Conservation (phyloP, 2,329 filamentous ascomycete genomes). For the Hyphodiscus sp. region DNA sequence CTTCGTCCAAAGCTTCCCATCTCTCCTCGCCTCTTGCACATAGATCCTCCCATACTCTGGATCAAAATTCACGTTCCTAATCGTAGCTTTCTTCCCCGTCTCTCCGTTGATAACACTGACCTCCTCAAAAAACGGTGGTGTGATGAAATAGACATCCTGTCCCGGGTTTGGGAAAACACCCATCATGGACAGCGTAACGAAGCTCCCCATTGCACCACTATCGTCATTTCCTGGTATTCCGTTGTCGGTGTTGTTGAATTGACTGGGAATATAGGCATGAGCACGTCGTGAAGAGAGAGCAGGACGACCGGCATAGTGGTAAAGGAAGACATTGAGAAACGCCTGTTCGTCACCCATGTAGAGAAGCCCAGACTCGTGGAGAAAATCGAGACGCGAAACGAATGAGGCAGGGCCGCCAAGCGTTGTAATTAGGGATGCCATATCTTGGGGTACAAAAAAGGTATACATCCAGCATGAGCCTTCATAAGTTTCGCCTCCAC, state of each 20-base stretch:
- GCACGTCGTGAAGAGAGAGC: conserved; percentile 41
- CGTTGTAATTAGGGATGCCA: conserved; percentile 42
- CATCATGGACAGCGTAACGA: conserved; percentile 15
- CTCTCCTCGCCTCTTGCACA: conserved; percentile 55
- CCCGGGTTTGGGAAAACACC: conserved; percentile 58
- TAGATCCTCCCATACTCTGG: conserved; percentile 48
- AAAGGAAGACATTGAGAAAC: conserved; percentile 59
- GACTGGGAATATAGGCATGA: conserved; percentile 57
- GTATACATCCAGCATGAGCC: conserved; percentile 2
- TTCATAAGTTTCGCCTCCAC: conserved; percentile 3
- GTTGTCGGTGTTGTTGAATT: conserved; percentile 50
- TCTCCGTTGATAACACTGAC: conserved; percentile 49
- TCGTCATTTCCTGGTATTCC: conserved; percentile 66
- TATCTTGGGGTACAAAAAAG: conserved; percentile 37
- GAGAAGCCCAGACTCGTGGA: conserved; percentile 46
- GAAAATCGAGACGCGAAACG: conserved; percentile 51
- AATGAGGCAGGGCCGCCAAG: conserved; percentile 54
- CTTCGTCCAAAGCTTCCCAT: conserved; percentile 52
- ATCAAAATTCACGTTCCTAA: conserved; percentile 58
- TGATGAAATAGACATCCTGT: conserved; percentile 63
- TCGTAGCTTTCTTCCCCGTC: conserved; percentile 51
- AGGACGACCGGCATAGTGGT: conserved; percentile 57
- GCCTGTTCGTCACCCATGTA: conserved; percentile 61
- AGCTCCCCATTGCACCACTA: conserved; percentile 49
- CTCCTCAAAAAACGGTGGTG: conserved; percentile 55